Evolutionary conservation across 2,329 filamentous ascomycete genomes (phyloP).

Genomic region (Aspergillus sp.): DNA sequence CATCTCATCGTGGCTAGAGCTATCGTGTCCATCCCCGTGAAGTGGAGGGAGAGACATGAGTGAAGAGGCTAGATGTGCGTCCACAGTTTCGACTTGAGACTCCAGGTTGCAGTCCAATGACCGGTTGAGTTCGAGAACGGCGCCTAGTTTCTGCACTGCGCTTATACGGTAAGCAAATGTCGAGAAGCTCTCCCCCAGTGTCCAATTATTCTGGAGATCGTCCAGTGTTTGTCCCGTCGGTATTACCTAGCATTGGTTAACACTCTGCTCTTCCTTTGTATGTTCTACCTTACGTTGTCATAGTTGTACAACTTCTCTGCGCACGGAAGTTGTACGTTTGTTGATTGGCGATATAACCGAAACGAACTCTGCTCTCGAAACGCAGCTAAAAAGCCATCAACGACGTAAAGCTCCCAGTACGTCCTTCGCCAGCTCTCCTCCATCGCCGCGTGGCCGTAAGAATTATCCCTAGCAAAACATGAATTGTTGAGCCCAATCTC

Average conservation of each 20-base stretch:
- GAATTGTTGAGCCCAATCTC: constrained; percentile 70
- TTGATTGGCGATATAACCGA: constrained; percentile 43
- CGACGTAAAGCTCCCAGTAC: constrained; percentile 78
- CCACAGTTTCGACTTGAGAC: constrained; percentile 49
- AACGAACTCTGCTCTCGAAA: constrained; percentile 42
- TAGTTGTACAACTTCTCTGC: constrained; percentile 61
- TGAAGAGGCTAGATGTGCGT: constrained; percentile 58
- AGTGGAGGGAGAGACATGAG: constrained; percentile 67
- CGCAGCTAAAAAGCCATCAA: constrained; percentile 76
- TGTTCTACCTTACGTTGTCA: constrained; percentile 8
- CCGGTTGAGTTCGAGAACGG: constrained; percentile 56
- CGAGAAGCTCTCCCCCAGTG: constrained; percentile 61
- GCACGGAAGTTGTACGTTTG: constrained; percentile 70
- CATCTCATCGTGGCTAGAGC: constrained; percentile 67
- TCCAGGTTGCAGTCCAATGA: constrained; percentile 23
- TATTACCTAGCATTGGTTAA: constrained; percentile 49
- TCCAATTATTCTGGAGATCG: constrained; percentile 57
- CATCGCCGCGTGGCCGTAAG: constrained; percentile 58
- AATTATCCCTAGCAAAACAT: constrained; percentile 49
- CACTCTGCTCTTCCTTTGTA: background rate
- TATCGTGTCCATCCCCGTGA: constrained; percentile 65
- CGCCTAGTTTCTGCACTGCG: constrained; percentile 70
- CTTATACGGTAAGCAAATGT: constrained; percentile 80
- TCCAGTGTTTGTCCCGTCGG: constrained; percentile 54
- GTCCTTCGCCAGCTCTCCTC: constrained; percentile 83